phyloP scores from a whole-genome alignment of 1,284 basidiomycete species.

The Ustilago bromivora region DNA sequence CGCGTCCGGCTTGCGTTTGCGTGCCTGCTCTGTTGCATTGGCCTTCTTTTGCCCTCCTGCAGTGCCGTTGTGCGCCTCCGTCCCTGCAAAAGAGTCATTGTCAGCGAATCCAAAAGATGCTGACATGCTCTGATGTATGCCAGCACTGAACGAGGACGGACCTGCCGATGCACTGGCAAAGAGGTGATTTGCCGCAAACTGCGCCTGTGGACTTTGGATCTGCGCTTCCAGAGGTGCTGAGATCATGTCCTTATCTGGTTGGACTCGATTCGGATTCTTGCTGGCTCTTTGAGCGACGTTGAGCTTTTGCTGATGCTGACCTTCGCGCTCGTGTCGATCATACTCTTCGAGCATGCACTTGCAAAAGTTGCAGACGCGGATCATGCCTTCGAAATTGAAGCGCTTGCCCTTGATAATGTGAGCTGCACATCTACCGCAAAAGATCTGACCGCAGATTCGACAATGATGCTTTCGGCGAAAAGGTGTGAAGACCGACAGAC shows the following conservation, averaged over 20 bases:
- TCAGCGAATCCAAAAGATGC: constrained; percentile 21
- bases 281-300: constrained; percentile 35
- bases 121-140: constrained; percentile 23
- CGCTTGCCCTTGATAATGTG: constrained; percentile 95
- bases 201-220: constrained; percentile 56
- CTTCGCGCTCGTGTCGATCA: constrained; percentile 60
- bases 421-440: constrained; percentile 79
- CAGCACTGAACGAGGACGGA: constrained; percentile 27
- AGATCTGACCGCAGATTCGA: constrained; percentile 69
- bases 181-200: constrained; percentile 64
- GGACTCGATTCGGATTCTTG: constrained; percentile 39
- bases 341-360: constrained; percentile 85
- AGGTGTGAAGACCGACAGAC: constrained; percentile 64
- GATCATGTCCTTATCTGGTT: constrained; percentile 64
- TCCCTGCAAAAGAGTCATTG: constrained; percentile 12
- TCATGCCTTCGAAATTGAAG: constrained; percentile 90
- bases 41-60: not conserved
- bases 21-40: not conserved
- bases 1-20: constrained; percentile 27
- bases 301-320: constrained; percentile 32
- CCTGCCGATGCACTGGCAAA: constrained; percentile 51
- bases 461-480: constrained; percentile 68
- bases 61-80: constrained; percentile 2
- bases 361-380: constrained; percentile 94
- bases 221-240: constrained; percentile 69